Conservation (phyloP, 768 basidiomycete genomes). For the Russula virescens region DNA sequence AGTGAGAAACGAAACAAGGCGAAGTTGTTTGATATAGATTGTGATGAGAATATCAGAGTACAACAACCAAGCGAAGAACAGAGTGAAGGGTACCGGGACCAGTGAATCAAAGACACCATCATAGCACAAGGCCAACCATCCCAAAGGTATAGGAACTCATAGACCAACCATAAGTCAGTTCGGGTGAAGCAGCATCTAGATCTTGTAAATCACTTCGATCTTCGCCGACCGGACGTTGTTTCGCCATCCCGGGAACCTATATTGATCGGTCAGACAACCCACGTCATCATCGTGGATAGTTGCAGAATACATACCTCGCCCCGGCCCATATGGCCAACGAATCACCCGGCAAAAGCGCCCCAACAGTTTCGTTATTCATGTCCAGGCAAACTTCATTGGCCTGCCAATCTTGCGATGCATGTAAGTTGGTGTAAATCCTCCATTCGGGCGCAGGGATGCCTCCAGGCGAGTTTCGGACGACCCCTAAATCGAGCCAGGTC, state of each 20-base stretch:
- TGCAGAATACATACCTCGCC: neutral
- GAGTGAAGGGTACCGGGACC: no score
- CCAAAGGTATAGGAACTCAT: neutral
- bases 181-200: neutral
- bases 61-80: no score
- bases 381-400: neutral
- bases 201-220: neutral
- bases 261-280: neutral
- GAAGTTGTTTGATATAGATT: no score
- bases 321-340: neutral
- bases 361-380: neutral
- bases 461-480: neutral
- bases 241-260: neutral
- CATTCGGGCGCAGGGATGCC: neutral
- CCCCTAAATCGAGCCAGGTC: neutral
- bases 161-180: neutral
- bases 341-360: neutral
- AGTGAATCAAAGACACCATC: no score
- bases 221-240: neutral
- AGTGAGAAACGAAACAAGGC: no score
- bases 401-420: neutral
- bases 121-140: neutral
- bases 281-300: neutral
- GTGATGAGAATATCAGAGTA: no score
- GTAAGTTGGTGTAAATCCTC: neutral